Evolutionary conservation across 2,329 filamentous ascomycete species (phyloP).

Genomic region (Aspergillus caelatus): DNA sequence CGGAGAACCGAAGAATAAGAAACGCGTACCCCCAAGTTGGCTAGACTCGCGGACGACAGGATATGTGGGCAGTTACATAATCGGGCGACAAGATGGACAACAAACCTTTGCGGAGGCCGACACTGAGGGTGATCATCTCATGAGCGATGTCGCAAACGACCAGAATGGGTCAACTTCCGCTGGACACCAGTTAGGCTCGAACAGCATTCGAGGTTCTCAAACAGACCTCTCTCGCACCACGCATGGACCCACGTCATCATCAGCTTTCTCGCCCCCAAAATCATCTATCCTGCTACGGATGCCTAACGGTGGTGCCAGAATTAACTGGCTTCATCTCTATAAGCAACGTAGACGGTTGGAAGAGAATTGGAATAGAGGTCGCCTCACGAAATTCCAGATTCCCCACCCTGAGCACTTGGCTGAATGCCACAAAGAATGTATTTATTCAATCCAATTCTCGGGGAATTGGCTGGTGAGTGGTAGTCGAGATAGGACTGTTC

Average conservation of each 20-base stretch:
- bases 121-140: constrained; percentile 45
- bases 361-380: constrained; percentile 85
- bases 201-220: constrained; percentile 12
- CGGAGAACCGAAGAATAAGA: constrained; percentile 56
- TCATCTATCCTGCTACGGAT: constrained; percentile 37
- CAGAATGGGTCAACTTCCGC: constrained; percentile 16
- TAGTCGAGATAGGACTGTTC: constrained; percentile 82
- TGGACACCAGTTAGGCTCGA: constrained; percentile 23
- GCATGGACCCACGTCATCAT: constrained; percentile 7
- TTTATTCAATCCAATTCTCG: constrained; percentile 92
- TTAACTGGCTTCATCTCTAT: constrained; percentile 95
- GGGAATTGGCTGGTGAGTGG: constrained; percentile 87
- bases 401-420: constrained; percentile 78
- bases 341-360: constrained; percentile 83
- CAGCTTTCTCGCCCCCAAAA: constrained; percentile 26
- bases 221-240: constrained; percentile 14
- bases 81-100: constrained; percentile 7
- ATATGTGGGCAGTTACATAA: constrained; percentile 16
- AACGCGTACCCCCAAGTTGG: constrained; percentile 52
- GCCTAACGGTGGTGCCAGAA: constrained; percentile 49
- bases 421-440: constrained; percentile 88
- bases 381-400: constrained; percentile 83
- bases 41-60: constrained; percentile 41
- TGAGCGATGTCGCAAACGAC: constrained; percentile 44
- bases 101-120: constrained; percentile 27